A percentile compares a stretch with the other conserved stretches of the same genome.
These are phyloP conservation scores for Colletotrichum sp. DNA, from an alignment of 2,329 filamentous ascomycete genomes.

Conservation along the genomic window DNA sequence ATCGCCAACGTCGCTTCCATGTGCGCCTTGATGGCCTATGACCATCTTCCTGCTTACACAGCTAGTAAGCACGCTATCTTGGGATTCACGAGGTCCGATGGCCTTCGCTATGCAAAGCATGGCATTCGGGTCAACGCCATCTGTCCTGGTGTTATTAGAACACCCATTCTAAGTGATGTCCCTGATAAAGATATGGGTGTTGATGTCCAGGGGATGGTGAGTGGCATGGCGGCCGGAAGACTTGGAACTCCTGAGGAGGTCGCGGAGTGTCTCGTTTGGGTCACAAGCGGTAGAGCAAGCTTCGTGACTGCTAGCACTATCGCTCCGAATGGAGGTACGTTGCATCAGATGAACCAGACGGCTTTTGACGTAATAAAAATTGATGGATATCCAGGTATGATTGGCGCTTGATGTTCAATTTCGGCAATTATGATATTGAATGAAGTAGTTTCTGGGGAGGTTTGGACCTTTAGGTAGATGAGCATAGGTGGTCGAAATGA, in stretches of 20 bases:
- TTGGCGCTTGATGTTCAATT: background rate
- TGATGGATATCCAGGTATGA: background rate
- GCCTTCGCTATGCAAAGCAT: background rate
- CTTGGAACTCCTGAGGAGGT: background rate
- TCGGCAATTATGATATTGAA: accelerated
- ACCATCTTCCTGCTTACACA: background rate
- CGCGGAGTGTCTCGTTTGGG: background rate
- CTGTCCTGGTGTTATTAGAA: background rate
- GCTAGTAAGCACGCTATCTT: background rate
- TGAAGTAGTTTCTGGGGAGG: accelerated
- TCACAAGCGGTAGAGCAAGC: background rate
- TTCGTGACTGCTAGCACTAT: background rate
- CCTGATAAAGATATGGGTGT: background rate
- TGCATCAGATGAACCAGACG: accelerated
- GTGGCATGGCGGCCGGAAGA: background rate
- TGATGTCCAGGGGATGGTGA: background rate
- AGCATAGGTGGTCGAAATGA: background rate
- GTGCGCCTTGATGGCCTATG: background rate
- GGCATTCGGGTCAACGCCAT: background rate
- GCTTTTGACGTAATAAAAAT: background rate
- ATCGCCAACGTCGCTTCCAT: background rate
- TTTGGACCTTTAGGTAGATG: background rate
- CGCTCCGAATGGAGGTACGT: background rate
- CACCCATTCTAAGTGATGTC: background rate
- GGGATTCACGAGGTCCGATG: background rate